Conservation (phyloP, 1,284 basidiomycete genomes). For the Ceratobasidium sp. region DNA sequence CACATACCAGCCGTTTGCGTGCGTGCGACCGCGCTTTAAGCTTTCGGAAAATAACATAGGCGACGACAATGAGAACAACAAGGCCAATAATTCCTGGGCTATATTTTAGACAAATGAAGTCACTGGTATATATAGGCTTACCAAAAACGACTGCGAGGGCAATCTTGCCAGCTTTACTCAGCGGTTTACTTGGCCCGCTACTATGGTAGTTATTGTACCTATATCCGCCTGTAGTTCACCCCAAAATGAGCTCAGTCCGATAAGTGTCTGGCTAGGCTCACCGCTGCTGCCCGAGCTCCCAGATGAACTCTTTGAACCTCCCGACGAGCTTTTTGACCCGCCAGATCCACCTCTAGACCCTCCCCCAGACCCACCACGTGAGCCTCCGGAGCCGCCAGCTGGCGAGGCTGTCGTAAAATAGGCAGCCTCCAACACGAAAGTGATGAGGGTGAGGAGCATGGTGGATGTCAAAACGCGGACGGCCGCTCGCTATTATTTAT, state of each 20-base stretch:
- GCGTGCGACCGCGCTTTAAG: background rate
- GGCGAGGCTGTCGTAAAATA: slow-evolving; percentile 20
- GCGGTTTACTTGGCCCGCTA: slow-evolving; percentile 1
- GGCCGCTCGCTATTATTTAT: background rate
- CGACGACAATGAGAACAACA: slow-evolving; percentile 9
- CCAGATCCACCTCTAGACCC: slow-evolving; percentile 16
- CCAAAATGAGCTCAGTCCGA: background rate
- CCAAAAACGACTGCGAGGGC: slow-evolving; percentile 21
- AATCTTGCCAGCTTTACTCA: slow-evolving; percentile 26
- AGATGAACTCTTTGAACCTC: slow-evolving; percentile 6
- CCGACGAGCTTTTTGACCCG: slow-evolving; percentile 7
- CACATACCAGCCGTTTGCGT: slow-evolving; percentile 14
- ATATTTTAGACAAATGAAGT: background rate
- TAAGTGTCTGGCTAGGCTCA: background rate
- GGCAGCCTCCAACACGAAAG: background rate
- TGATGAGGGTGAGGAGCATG: slow-evolving; percentile 4
- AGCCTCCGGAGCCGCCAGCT: slow-evolving; percentile 29
- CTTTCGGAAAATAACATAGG: slow-evolving; percentile 2
- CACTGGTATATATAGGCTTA: background rate
- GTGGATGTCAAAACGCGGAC: background rate
- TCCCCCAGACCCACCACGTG: slow-evolving; percentile 19
- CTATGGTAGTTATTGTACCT: slow-evolving; percentile 4
- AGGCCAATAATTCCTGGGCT: slow-evolving; percentile 21
- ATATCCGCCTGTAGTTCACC: background rate
- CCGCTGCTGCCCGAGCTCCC: background rate